Percentiles rank a stretch among this genome's conserved stretches.
phyloP scores from a whole-genome alignment of 164 flowering plant species.

The Piper longum region DNA sequence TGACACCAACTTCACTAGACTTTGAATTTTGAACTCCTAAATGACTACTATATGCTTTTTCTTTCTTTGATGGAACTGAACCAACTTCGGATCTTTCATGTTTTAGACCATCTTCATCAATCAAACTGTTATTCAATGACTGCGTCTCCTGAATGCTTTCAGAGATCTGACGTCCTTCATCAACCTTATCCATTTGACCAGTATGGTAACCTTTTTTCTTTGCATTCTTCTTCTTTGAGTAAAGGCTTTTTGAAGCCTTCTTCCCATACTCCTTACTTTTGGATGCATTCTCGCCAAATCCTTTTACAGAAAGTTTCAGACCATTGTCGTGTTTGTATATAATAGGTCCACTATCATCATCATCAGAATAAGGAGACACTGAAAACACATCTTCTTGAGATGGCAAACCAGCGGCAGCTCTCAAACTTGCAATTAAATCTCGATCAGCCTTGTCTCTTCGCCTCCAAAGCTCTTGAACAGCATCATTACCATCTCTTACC shows the following conservation, averaged over 20 bases:
- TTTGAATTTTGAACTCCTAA: slow-evolving; percentile 33
- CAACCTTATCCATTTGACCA: slow-evolving; percentile 16
- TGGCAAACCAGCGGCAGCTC: slow-evolving; percentile 95
- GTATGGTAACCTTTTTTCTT: slow-evolving; percentile 45
- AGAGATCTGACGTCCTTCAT: slow-evolving; percentile 15
- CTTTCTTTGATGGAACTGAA: slow-evolving; percentile 26
- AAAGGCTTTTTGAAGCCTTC: slow-evolving; percentile 20
- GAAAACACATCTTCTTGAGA: slow-evolving; percentile 77
- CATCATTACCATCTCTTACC: slow-evolving; percentile 83
- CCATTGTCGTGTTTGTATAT: slow-evolving; percentile 43
- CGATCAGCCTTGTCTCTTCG: slow-evolving; percentile 67
- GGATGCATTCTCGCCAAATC: slow-evolving; percentile 50
- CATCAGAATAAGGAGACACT: slow-evolving; percentile 82
- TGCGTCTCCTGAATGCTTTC: slow-evolving; percentile 25
- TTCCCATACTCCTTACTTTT: slow-evolving; percentile 66
- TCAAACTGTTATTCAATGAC: slow-evolving; percentile 23
- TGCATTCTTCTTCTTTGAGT: slow-evolving; percentile 26
- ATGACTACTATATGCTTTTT: slow-evolving; percentile 35
- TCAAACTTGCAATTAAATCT: slow-evolving; percentile 66
- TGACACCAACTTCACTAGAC: slow-evolving; percentile 28
- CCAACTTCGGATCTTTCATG: slow-evolving; percentile 19
- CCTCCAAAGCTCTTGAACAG: slow-evolving; percentile 94
- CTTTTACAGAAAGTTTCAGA: slow-evolving; percentile 71
- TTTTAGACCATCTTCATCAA: slow-evolving; percentile 25
- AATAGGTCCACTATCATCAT: slow-evolving; percentile 63